Conservation (phyloP, 441 rosid species). For the Erodium texanum region DNA sequence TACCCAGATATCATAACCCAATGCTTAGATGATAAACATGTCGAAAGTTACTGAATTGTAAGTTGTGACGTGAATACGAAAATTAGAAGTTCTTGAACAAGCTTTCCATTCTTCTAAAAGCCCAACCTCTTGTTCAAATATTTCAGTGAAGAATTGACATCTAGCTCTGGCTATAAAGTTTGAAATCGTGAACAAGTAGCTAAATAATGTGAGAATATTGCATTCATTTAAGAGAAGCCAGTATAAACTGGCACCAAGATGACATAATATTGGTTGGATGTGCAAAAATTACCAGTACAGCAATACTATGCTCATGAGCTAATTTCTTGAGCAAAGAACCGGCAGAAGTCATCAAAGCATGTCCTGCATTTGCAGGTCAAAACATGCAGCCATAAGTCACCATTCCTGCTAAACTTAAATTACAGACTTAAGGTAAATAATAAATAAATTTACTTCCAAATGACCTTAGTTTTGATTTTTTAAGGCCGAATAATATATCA, state of each 20-base stretch:
- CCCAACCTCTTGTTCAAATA: neutral
- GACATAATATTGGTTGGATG: neutral
- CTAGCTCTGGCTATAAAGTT: neutral
- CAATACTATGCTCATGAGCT: constrained; percentile 65
- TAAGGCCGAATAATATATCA: neutral
- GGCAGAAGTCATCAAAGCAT: constrained; percentile 64
- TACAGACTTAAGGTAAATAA: neutral
- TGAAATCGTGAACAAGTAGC: neutral
- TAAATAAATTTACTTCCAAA: neutral
- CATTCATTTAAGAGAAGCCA: neutral
- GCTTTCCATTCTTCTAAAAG: neutral
- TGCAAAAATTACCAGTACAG: constrained; percentile 41
- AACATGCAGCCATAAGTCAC: neutral
- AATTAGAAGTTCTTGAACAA: neutral
- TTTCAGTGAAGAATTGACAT: neutral
- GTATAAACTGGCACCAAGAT: neutral
- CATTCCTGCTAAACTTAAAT: neutral
- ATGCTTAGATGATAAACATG: neutral
- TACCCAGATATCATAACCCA: neutral
- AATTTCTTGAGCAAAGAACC: constrained; percentile 72
- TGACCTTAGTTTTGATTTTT: neutral
- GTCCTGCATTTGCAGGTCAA: constrained; percentile 39
- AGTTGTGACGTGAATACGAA: neutral
- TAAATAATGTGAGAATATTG: neutral
- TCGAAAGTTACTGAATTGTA: neutral